Percentiles rank a stretch among this genome's conserved stretches.
Conservation (phyloP, 345 rosid genomes). For the Gossypium rotundifolium region DNA sequence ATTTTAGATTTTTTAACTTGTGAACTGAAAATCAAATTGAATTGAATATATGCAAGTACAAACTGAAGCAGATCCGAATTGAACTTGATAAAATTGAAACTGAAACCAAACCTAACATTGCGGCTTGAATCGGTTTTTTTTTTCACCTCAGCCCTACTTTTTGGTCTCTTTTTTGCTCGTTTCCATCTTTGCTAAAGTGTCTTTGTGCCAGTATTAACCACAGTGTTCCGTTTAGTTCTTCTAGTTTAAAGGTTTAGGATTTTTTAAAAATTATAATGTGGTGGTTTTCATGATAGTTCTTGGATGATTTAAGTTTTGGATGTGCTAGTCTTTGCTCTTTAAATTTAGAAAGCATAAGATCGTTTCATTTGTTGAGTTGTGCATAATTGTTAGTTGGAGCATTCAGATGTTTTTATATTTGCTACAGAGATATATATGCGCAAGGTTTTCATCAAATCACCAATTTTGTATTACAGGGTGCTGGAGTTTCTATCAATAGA, state of each 20-base stretch:
- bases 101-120: too few species aligned
- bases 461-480: constrained; percentile 51
- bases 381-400: neutral
- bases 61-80: too few species aligned
- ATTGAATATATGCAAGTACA: too few species aligned
- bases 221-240: neutral
- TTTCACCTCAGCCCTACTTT: too few species aligned
- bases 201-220: neutral
- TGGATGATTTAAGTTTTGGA: neutral
- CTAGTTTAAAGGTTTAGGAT: neutral
- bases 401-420: neutral
- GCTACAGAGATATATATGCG: neutral
- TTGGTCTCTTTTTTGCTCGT: neutral
- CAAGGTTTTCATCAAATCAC: neutral
- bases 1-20: too few species aligned
- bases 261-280: neutral
- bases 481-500: constrained; percentile 52
- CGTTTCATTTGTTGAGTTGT: neutral
- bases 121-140: too few species aligned
- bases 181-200: neutral
- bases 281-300: neutral
- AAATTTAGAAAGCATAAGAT: neutral
- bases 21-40: too few species aligned
- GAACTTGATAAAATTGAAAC: too few species aligned
- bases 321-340: neutral